Conservation (phyloP, 2,329 filamentous ascomycete species). For the Aspergillus fischeri region DNA sequence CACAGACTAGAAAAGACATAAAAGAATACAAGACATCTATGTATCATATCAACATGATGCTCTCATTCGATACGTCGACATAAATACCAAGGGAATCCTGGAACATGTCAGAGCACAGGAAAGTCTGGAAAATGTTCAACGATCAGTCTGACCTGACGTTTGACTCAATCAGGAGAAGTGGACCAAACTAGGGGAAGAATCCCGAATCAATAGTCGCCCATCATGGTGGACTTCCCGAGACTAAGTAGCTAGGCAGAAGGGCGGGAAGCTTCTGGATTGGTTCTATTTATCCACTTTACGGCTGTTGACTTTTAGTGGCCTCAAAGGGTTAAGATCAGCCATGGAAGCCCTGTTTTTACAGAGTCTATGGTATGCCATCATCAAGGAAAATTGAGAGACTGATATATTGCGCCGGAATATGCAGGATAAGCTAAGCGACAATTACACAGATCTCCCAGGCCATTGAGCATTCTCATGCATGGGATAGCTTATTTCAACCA, state of each 20-base stretch:
- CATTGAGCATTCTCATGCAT: background rate
- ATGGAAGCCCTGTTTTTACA: background rate
- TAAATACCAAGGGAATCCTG: background rate
- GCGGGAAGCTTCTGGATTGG: slow-evolving; percentile 13
- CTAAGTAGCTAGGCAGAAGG: slow-evolving; percentile 7
- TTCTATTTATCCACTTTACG: slow-evolving; percentile 5
- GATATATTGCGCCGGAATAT: background rate
- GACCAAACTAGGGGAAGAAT: slow-evolving; percentile 4
- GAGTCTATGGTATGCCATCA: background rate
- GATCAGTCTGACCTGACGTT: slow-evolving; percentile 7
- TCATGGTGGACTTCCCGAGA: slow-evolving; percentile 10
- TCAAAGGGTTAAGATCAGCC: background rate
- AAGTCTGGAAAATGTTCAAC: background rate
- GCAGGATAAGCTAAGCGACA: background rate
- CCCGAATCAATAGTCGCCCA: slow-evolving; percentile 13
- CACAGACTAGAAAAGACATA: slow-evolving; percentile 2
- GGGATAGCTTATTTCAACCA: background rate
- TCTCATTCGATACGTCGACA: background rate
- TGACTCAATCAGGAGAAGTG: slow-evolving; percentile 15
- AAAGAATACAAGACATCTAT: background rate
- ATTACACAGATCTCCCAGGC: background rate
- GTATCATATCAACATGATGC: background rate
- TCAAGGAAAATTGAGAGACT: background rate
- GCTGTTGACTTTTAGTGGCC: background rate
- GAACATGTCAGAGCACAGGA: background rate